Evolutionary conservation across 169 alveolate genomes (phyloP).

Genomic region (Cryptosporidium tyzzeri): DNA sequence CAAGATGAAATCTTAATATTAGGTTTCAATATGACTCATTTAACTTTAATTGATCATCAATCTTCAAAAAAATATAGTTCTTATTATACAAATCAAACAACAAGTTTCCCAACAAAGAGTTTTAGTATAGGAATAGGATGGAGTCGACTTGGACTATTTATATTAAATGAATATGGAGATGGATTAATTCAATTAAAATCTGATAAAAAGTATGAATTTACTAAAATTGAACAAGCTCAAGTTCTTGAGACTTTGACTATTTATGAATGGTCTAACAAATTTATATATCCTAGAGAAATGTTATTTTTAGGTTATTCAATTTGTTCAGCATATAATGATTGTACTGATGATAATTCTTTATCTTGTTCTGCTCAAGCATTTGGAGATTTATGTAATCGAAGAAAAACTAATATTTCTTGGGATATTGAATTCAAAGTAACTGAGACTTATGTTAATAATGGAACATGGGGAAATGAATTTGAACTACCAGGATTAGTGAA

Average conservation of each 20-base stretch:
- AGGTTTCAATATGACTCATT: conserved; percentile 25
- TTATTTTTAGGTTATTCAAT: neutral
- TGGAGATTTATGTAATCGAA: conserved; percentile 15
- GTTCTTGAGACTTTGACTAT: neutral
- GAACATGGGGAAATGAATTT: conserved; percentile 5
- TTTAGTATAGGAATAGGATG: neutral
- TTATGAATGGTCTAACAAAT: neutral
- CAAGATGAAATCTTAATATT: neutral
- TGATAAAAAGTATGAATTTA: neutral
- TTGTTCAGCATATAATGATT: conserved; percentile 10
- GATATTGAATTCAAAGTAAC: neutral
- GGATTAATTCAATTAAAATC: neutral
- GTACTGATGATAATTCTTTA: neutral
- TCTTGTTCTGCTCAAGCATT: conserved; percentile 19
- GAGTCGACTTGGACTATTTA: conserved; percentile 21
- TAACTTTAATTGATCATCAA: neutral
- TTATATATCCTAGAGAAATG: conserved; percentile 33
- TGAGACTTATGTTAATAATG: neutral
- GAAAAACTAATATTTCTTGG: conserved; percentile 19
- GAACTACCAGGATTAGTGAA: neutral
- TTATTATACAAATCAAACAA: conserved; percentile 31
- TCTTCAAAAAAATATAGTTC: conserved; percentile 1
- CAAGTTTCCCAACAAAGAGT: neutral
- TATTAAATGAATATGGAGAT: neutral
- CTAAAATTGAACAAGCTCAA: neutral